These are phyloP conservation scores for Plectranthus barbatus DNA, from an alignment of 257 asterid genomes.

Conservation along the genomic window DNA sequence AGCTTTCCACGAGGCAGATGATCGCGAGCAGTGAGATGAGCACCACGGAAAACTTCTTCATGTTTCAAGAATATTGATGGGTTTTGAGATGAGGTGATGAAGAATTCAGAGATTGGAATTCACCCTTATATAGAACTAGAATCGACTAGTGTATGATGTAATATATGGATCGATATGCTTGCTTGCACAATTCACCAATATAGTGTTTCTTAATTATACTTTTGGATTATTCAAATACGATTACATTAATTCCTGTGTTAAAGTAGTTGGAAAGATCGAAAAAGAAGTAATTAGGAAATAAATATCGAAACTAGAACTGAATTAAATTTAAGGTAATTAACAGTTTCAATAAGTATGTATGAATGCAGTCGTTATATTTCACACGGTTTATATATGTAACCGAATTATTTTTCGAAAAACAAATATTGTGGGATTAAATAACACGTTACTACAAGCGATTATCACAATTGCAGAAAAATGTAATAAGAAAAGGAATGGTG, in stretches of 20 bases:
- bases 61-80: slow-evolving; percentile 7
- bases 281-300: too few relatives aligned
- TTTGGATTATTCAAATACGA: neutral
- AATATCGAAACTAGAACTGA: too few relatives aligned
- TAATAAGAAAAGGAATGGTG: slow-evolving; percentile 15
- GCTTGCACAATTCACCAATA: neutral
- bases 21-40: slow-evolving; percentile 35
- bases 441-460: neutral
- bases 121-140: slow-evolving; percentile 38
- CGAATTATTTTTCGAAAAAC: too few relatives aligned
- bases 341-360: too few relatives aligned
- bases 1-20: slow-evolving; percentile 33
- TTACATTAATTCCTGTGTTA: too few relatives aligned
- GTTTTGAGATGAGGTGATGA: slow-evolving; percentile 15
- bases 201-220: neutral
- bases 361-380: too few relatives aligned
- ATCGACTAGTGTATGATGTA: neutral
- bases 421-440: too few relatives aligned
- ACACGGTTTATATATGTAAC: too few relatives aligned
- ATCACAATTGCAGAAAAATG: neutral
- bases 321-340: too few relatives aligned
- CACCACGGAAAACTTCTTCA: slow-evolving; percentile 25
- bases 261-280: too few relatives aligned
- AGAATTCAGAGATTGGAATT: slow-evolving; percentile 11
- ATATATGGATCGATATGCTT: neutral